These are phyloP conservation scores for Trichoderma aggressivum DNA, from an alignment of 2,329 filamentous ascomycete genomes.

Conservation along the genomic window DNA sequence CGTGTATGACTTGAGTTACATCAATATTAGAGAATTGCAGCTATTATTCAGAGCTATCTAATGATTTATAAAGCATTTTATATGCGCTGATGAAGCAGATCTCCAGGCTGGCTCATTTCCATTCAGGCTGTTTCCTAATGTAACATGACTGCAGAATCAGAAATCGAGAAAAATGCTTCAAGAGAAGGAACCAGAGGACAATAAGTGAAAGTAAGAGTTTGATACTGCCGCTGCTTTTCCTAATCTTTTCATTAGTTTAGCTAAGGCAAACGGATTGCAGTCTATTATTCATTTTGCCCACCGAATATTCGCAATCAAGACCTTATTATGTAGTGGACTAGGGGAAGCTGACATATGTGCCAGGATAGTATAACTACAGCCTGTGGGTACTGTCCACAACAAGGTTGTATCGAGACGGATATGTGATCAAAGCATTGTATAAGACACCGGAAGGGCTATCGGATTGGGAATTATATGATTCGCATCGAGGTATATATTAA, in stretches of 20 bases:
- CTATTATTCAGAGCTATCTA: background rate
- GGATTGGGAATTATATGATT: background rate
- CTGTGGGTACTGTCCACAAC: background rate
- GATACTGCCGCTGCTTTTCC: background rate
- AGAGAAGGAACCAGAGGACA: background rate
- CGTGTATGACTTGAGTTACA: background rate
- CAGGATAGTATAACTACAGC: background rate
- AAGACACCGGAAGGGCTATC: background rate
- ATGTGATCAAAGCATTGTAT: background rate
- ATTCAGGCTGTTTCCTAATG: background rate
- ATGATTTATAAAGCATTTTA: background rate
- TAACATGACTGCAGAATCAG: background rate
- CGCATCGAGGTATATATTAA: background rate
- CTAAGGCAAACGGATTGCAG: accelerated
- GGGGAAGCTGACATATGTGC: background rate
- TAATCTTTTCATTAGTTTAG: background rate
- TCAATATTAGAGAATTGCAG: background rate
- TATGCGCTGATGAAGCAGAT: background rate
- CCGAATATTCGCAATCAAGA: too few species aligned
- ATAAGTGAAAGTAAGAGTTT: background rate
- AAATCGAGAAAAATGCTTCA: background rate
- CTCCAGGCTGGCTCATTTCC: background rate
- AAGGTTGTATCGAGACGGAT: background rate
- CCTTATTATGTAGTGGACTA: accelerated
- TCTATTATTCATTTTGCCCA: background rate